Base-by-base conservation (phyloP, 768 basidiomycete genomes). In the Phylloporus rhodoxanthus region DNA sequence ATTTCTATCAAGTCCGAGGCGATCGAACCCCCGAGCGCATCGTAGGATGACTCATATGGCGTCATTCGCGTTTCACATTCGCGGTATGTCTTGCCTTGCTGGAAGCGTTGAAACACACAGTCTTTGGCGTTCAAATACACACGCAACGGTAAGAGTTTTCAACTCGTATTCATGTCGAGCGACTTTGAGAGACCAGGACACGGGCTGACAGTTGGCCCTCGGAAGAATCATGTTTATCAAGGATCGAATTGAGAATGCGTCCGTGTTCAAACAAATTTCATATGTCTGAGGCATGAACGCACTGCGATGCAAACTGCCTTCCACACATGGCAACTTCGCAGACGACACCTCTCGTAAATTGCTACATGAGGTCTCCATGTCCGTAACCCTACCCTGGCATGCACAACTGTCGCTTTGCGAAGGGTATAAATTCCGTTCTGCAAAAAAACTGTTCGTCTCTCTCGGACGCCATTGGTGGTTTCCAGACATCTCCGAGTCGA, bases 1-100 rank as follows among this genome's bases (percentile, higher is more conserved):
- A 29, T 23, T 44, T 32, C 30, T 32, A 20, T 26, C 21, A n/a
- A 43, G 21, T 44, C 49, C 49, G 49, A 50, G 29, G 36, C 44
- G 36, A 25, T 44, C 43, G 14, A n/a, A 50, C 38, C 15, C 26
- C 49, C 49, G 49, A 25, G 34, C 17, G 4, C 14, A 25, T 44
- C 49, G 49, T 44, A 39, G 37, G 43, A 38, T 50, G 36, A 38
- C 36, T 32, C 15, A 37, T 19, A 39, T 30, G 15, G 29, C 29
- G 29, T 37, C n/a, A 21, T 28, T 42, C 4, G 13, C 32, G 49
- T 50, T 50, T 50, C 49, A 50, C 7, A 7, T 34, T 26, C 26
- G 25, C n/a, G 25, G 48, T 49, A 43, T n/a, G 48, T 36, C 14
- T 25, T 28, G 9, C 20, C 8, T n/a, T n/a, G 14, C 9, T 37